Evolutionary conservation across 306 rosid genomes (phyloP), one percentile per base, ranked within the genome.

Genomic region (Rosa chinensis): DNA sequence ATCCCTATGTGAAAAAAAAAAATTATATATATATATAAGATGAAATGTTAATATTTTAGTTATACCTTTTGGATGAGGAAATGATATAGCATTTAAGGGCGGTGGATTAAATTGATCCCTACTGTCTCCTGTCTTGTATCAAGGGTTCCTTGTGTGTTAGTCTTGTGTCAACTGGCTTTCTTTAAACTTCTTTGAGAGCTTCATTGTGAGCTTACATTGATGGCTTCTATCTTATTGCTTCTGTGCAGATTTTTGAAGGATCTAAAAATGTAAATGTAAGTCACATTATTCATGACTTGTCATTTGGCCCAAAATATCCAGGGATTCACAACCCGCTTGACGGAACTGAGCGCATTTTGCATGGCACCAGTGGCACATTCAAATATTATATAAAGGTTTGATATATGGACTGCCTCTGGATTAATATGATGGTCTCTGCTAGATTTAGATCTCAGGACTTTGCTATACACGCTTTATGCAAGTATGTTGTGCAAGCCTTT

Each of bases 271-370:
- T 96, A 85, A 96, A 96, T 23, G 93, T 96, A 11, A 96, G 99
- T 87, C 98, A 96, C 56, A 42, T 88, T 69, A 87, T 96, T 83
- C 98, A 96, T 68, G 97, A 93, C 89, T 80, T 96, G 87, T 96
- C 99, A 75, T 96, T 96, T 80, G 99, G 99, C 80, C 99, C 99
- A 82, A 89, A 93, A 88, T 96, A 89, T 89, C 99, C 99, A 17
- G 99, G 99, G 84, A 82, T 88, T 78, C 98, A 96, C 89, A 96
- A 96, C 78, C 99, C 99, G 62, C 97, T 96, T 75, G 99, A 96
- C 80, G 94, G 40, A 64, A 96, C 96, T 5, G 79, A 77, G 20
- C 91, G 98, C 64, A 88, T 89, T 81, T 80, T 96, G 80, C 97
- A 78, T 78, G 99, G 77, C 69, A 78, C 92, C 12, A 93, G 99